Conservation (phyloP, 148 eudicot genomes). For the Diospyros lotus region DNA sequence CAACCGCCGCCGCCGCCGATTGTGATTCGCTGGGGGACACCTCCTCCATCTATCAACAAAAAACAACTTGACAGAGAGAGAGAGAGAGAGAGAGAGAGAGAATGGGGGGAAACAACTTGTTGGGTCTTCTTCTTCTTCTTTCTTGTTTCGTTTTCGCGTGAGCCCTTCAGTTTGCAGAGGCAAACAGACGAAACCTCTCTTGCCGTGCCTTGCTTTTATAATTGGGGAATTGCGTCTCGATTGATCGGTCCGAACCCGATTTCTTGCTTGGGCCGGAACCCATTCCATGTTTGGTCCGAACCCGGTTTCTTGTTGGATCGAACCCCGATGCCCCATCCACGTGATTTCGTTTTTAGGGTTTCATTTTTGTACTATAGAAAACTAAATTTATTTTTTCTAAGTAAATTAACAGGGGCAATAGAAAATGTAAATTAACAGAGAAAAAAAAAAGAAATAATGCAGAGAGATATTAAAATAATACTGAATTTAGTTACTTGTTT, state of each 20-base stretch:
- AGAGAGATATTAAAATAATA: too few species aligned
- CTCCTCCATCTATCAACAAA: conserved; percentile 21
- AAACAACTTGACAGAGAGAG: background rate
- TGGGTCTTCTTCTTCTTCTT: background rate
- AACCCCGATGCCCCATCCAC: background rate
- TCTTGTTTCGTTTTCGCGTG: background rate
- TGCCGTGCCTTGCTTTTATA: background rate
- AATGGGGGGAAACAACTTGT: background rate
- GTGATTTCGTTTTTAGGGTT: too few species aligned
- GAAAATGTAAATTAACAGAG: too few species aligned
- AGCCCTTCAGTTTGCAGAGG: background rate
- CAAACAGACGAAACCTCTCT: background rate
- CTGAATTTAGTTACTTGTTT: too few species aligned
- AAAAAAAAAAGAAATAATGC: too few species aligned
- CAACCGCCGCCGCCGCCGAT: conserved; percentile 4
- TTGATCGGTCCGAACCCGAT: background rate
- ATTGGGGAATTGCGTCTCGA: conserved; percentile 5
- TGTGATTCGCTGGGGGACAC: conserved; percentile 15
- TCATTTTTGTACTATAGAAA: too few species aligned
- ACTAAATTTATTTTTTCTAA: too few species aligned
- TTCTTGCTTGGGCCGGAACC: too few species aligned
- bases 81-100: background rate
- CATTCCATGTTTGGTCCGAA: background rate
- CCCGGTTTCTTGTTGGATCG: background rate
- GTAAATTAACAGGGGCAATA: too few species aligned